Percentiles rank a stretch among this genome's conserved stretches.
phyloP scores from a whole-genome alignment of 2,329 filamentous ascomycete genomes.

The Colletotrichum lindemuthianum region DNA sequence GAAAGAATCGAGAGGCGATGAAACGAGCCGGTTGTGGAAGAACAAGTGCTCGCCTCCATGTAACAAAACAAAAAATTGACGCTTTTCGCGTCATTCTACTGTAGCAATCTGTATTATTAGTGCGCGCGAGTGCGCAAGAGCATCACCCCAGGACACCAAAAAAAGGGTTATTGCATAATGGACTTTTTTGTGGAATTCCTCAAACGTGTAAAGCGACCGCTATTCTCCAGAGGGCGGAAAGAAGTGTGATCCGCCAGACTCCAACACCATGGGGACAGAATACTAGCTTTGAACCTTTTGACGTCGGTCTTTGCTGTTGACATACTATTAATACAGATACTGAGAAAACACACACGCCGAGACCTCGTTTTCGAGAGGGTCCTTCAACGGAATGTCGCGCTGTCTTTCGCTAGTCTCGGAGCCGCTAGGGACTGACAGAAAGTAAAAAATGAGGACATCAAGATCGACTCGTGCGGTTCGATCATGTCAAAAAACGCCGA shows the following conservation, averaged over 20 bases:
- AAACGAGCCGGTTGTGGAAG: neutral
- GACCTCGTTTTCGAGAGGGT: slow-evolving; percentile 9
- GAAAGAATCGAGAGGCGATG: neutral
- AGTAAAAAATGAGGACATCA: slow-evolving; percentile 2
- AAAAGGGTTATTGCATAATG: neutral
- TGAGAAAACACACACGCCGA: slow-evolving; percentile 16
- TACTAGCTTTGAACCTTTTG: slow-evolving; percentile 30
- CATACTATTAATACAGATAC: slow-evolving; percentile 46
- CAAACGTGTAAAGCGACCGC: slow-evolving; percentile 23
- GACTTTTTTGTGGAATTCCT: slow-evolving; percentile 7
- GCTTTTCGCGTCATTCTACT: slow-evolving; percentile 2
- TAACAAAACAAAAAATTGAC: slow-evolving; percentile 12
- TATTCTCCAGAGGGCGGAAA: neutral
- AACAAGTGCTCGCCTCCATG: neutral
- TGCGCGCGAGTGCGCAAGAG: no score
- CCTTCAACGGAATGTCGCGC: slow-evolving; percentile 4
- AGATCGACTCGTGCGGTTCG: slow-evolving; percentile 17
- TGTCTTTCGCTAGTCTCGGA: slow-evolving; percentile 14
- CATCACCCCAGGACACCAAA: no score
- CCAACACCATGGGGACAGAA: slow-evolving; percentile 5
- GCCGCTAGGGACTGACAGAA: slow-evolving; percentile 10
- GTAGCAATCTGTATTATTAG: neutral
- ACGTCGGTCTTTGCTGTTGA: slow-evolving; percentile 38
- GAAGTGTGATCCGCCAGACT: neutral
- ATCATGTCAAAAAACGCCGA: slow-evolving; percentile 1